phyloP scores from a whole-genome alignment of 2,329 filamentous ascomycete species.

The Sclerotinia nivalis region DNA sequence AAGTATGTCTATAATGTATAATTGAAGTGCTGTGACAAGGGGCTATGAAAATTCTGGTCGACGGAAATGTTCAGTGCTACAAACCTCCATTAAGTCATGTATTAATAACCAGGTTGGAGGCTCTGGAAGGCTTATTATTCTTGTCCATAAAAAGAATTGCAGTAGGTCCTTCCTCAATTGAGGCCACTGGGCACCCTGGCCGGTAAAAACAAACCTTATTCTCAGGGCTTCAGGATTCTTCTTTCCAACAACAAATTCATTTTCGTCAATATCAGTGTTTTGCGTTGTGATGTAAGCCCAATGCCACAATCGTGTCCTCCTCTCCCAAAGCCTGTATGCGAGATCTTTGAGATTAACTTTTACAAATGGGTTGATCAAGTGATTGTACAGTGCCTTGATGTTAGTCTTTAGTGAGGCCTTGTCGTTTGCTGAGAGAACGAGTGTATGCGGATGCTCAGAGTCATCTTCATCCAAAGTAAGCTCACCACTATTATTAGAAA shows the following conservation, averaged over 20 bases:
- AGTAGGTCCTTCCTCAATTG: slow-evolving; percentile 32
- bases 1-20: slow-evolving; percentile 48
- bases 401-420: slow-evolving; percentile 16
- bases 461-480: slow-evolving; percentile 19
- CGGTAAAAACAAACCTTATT: slow-evolving; percentile 31
- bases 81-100: neutral
- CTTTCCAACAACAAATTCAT: neutral
- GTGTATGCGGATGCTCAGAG: neutral
- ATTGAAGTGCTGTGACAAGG: slow-evolving; percentile 49
- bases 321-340: slow-evolving; percentile 35
- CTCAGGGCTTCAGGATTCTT: neutral
- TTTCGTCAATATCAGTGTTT: neutral
- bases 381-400: slow-evolving; percentile 10
- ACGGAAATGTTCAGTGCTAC: neutral
- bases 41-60: slow-evolving; percentile 40
- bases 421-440: slow-evolving; percentile 24
- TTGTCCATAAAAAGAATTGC: slow-evolving; percentile 1
- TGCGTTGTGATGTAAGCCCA: neutral
- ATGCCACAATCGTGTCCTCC: slow-evolving; percentile 30
- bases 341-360: slow-evolving; percentile 23
- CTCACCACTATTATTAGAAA: slow-evolving; percentile 1
- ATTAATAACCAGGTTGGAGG: slow-evolving; percentile 21
- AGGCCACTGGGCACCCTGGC: slow-evolving; percentile 35
- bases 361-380: slow-evolving; percentile 22
- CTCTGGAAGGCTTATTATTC: neutral